A percentile compares a stretch with the other conserved stretches of the same genome.
Evolutionary conservation across 225 moss, liverwort and hornwort genomes (phyloP).

Genomic region (Ulota crispa): DNA sequence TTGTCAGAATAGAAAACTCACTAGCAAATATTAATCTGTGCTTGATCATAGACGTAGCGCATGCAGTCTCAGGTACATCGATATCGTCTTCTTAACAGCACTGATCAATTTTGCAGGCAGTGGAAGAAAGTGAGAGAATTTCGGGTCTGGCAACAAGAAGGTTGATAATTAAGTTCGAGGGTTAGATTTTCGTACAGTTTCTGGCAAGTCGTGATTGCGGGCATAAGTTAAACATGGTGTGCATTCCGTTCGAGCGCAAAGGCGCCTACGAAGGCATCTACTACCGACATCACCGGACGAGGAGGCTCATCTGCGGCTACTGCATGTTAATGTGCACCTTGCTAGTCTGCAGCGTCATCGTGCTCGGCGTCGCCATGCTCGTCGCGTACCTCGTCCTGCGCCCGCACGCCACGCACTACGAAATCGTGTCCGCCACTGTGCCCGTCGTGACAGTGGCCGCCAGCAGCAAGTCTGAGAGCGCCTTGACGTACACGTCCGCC

Average conservation of each 20-base stretch:
- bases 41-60: not conserved
- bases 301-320: slow-evolving; percentile 9
- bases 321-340: slow-evolving; percentile 14
- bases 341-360: slow-evolving; percentile 3
- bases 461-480: too few relatives aligned
- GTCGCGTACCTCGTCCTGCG: slow-evolving; percentile 35
- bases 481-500: slow-evolving; percentile 2
- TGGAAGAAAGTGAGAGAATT: not conserved
- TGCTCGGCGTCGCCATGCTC: slow-evolving; percentile 38
- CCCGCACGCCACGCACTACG: slow-evolving; percentile 42
- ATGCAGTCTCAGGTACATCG: not conserved
- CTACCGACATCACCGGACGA: not conserved
- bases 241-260: slow-evolving; percentile 40
- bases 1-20: not conserved
- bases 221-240: slow-evolving; percentile 27
- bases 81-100: not conserved
- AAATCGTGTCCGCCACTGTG: slow-evolving; percentile 30
- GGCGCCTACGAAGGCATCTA: slow-evolving; percentile 23
- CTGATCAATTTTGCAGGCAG: not conserved
- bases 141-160: not conserved
- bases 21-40: not conserved
- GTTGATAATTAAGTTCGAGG: not conserved
- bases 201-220: not conserved
- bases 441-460: not conserved
- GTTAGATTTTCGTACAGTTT: not conserved